phyloP scores from a whole-genome alignment of 2,329 filamentous ascomycete species.

The Knufia petricola region DNA sequence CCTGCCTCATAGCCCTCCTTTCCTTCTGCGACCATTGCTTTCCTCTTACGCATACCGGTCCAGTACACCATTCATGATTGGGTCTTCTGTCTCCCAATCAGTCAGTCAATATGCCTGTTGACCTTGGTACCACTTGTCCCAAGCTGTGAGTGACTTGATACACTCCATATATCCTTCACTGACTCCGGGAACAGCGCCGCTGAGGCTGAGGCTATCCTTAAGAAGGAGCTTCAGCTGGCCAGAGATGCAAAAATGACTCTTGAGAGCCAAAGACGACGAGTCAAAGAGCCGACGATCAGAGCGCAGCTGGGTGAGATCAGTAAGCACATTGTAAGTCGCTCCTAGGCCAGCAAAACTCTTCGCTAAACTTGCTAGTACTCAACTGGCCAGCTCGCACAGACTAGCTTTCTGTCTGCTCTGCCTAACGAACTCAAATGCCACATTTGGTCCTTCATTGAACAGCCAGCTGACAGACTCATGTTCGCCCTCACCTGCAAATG shows the following conservation, averaged over 20 bases:
- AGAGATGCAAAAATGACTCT: neutral
- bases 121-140: neutral
- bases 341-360: neutral
- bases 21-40: too few species aligned
- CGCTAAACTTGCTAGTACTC: neutral
- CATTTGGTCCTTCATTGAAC: constrained; percentile 14
- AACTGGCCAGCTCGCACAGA: neutral
- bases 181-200: neutral
- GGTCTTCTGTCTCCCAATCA: neutral
- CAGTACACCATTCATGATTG: too few species aligned
- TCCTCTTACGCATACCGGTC: too few species aligned
- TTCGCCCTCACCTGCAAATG: constrained; percentile 19
- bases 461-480: constrained; percentile 14
- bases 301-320: constrained; percentile 3
- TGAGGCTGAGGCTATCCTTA: neutral
- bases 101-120: constrained; percentile 1
- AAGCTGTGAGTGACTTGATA: neutral
- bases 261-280: neutral
- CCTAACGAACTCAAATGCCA: constrained; percentile 12
- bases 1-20: too few species aligned
- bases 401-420: constrained; percentile 1
- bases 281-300: neutral
- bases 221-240: neutral
- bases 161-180: neutral
- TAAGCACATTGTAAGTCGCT: constrained; percentile 1